A percentile compares a stretch with the other conserved stretches of the same genome.
phyloP scores from a whole-genome alignment of 768 basidiomycete genomes.

The Suillus plorans region DNA sequence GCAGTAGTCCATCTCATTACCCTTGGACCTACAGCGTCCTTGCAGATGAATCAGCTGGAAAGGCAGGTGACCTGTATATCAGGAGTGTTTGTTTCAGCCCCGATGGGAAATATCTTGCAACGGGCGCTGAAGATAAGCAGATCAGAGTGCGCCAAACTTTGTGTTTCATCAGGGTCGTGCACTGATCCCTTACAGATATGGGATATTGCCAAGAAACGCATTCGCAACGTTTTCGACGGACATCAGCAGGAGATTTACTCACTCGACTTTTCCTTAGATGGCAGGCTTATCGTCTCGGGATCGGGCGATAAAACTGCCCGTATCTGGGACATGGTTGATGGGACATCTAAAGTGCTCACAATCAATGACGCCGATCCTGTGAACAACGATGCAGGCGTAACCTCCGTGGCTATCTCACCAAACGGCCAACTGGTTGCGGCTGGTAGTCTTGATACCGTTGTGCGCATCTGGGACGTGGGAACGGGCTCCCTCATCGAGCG shows the following conservation, averaged over 20 bases:
- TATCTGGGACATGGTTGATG: conserved; percentile 34
- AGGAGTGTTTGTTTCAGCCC: conserved; percentile 33
- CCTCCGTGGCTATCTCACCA: conserved; percentile 28
- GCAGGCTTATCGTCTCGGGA: conserved; percentile 33
- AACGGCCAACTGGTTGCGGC: conserved; percentile 47
- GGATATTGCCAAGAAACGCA: conserved; percentile 24
- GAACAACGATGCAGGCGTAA: conserved; percentile 20
- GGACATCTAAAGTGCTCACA: conserved; percentile 32
- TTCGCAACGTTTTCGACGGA: conserved; percentile 29
- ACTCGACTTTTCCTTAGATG: conserved; percentile 35
- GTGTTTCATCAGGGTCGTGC: neutral
- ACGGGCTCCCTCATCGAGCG: conserved; percentile 31
- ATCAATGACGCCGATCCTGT: conserved; percentile 21
- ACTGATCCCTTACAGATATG: conserved; percentile 24
- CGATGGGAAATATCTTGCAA: conserved; percentile 28
- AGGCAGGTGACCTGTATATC: conserved; percentile 85
- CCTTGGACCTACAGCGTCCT: conserved; percentile 53
- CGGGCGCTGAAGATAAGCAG: conserved; percentile 35
- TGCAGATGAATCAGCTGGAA: conserved; percentile 69
- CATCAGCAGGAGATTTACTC: conserved; percentile 37
- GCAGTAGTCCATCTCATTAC: conserved; percentile 10
- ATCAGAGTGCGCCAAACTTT: conserved; percentile 26
- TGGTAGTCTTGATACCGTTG: conserved; percentile 50
- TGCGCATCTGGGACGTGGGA: conserved; percentile 51
- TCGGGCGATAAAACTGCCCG: conserved; percentile 37